Evolutionary conservation across 2,329 filamentous ascomycete species (phyloP), one percentile per base, ranked within the genome.

Genomic region (Calonectria montana): DNA sequence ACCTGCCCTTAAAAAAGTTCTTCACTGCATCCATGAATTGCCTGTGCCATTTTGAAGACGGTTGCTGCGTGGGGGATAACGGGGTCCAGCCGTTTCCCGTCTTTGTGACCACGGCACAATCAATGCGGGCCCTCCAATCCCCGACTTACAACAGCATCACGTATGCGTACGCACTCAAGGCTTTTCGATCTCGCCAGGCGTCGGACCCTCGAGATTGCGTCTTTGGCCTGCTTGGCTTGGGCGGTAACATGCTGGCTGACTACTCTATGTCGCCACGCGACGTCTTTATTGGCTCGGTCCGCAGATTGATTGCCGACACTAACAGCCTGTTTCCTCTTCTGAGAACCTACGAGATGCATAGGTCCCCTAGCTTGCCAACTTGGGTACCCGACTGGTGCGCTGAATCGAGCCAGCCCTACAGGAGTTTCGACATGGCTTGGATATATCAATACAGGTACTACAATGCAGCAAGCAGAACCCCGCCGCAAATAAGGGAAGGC

Each of bases 391-490:
- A 59, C 31, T 59, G 53, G 53, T 59, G 53, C 7, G 35, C 31
- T 23, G 53, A 39, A 18, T 59, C 31, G 13, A 35, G 25, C 3
- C 25, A 39, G 21, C 53, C 53, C 3, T 39, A 39, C 53, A 39
- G 25, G 35, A 59, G 53, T 8, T 21, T 37, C 31, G 53, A 59
- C 53, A 59, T 59, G 53, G 53, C 53, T 18, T 59, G 53, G 53
- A 39, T 39, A 10, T 59, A 59, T 15, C 53, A 59, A n/a, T 59
- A 59, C 53, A 35, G 53, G 37, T 59, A 59, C 53, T 59, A 59
- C 53, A 59, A 59, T 21, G 53, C 53, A 18, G 53, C 53, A 3
- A 21, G 53, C n/a, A 59, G 29, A 16, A 25, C 31, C 3, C 23
- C 31, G 1, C 53, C 53, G 12, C 31, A 59, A 16, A 59, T 59